Conservation (phyloP, 495 filamentous ascomycete genomes). For the Tuber brumale region DNA sequence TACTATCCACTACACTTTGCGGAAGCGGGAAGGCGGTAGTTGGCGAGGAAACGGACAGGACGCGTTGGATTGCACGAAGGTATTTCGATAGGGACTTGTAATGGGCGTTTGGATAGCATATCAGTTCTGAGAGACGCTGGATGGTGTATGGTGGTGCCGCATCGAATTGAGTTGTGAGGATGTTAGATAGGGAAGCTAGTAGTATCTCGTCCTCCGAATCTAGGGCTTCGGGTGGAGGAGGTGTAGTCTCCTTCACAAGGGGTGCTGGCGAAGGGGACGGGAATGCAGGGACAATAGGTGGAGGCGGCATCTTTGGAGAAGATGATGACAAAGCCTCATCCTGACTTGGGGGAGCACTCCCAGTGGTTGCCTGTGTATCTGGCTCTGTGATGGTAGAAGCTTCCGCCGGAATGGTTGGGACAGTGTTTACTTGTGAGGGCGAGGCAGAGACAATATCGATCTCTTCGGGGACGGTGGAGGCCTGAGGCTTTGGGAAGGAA, state of each 20-base stretch:
- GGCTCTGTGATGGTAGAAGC: conserved; percentile 45
- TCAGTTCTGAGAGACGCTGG: conserved; percentile 88
- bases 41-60: conserved; percentile 82
- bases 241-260: conserved; percentile 15
- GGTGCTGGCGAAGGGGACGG: conserved; percentile 43
- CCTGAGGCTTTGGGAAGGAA: conserved; percentile 26
- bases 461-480: neutral
- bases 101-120: conserved; percentile 66
- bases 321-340: conserved; percentile 20
- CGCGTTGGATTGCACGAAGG: conserved; percentile 83
- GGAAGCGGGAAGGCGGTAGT: conserved; percentile 76
- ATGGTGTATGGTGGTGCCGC: conserved; percentile 81
- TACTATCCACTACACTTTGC: conserved; percentile 49
- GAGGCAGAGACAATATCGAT: conserved; percentile 7
- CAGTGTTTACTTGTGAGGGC: conserved; percentile 26
- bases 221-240: conserved; percentile 45
- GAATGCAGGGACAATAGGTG: conserved; percentile 45
- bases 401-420: conserved; percentile 17
- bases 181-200: conserved; percentile 59
- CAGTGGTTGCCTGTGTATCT: conserved; percentile 14
- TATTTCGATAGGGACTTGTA: conserved; percentile 76
- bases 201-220: conserved; percentile 59
- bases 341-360: neutral
- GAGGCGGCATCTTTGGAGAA: conserved; percentile 38
- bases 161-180: conserved; percentile 62